Evolutionary conservation across 768 basidiomycete species (phyloP).

Genomic region (Saitozyma sp.): DNA sequence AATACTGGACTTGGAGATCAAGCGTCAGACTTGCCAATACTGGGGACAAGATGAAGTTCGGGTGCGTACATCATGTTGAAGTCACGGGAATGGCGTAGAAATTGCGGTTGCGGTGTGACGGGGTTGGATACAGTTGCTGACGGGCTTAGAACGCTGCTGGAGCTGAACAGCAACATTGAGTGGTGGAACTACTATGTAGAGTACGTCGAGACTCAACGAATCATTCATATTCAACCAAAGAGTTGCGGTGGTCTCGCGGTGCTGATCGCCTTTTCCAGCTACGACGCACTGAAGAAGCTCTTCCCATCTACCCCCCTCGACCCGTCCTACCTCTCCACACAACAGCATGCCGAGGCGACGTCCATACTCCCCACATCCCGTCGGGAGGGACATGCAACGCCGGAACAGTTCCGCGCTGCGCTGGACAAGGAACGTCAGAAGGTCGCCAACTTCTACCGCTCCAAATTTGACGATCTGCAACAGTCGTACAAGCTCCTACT

Average conservation of each 20-base stretch:
- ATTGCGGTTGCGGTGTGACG: no score
- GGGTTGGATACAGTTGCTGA: constrained; percentile 2
- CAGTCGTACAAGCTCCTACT: constrained; percentile 44
- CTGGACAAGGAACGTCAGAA: constrained; percentile 81
- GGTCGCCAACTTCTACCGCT: constrained; percentile 73
- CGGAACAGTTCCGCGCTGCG: constrained; percentile 65
- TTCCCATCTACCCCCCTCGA: constrained; percentile 51
- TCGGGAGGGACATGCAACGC: constrained; percentile 29
- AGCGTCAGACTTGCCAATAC: constrained; percentile 19
- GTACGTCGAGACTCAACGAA: constrained; percentile 24
- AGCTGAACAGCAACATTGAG: constrained; percentile 53
- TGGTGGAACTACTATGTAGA: constrained; percentile 54
- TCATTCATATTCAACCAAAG: neutral
- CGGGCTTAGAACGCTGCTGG: constrained; percentile 44
- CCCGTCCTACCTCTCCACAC: constrained; percentile 43
- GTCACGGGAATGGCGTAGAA: neutral
- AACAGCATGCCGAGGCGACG: constrained; percentile 40
- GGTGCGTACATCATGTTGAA: constrained; percentile 26
- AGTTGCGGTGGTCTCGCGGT: neutral
- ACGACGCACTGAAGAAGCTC: constrained; percentile 53
- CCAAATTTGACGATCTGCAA: constrained; percentile 69
- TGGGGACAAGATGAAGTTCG: constrained; percentile 51
- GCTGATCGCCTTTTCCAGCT: constrained; percentile 28
- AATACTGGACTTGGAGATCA: constrained; percentile 34
- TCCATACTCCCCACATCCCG: constrained; percentile 40